Evolutionary conservation across 257 asterid species (phyloP).

Genomic region (Solanum rostratum): DNA sequence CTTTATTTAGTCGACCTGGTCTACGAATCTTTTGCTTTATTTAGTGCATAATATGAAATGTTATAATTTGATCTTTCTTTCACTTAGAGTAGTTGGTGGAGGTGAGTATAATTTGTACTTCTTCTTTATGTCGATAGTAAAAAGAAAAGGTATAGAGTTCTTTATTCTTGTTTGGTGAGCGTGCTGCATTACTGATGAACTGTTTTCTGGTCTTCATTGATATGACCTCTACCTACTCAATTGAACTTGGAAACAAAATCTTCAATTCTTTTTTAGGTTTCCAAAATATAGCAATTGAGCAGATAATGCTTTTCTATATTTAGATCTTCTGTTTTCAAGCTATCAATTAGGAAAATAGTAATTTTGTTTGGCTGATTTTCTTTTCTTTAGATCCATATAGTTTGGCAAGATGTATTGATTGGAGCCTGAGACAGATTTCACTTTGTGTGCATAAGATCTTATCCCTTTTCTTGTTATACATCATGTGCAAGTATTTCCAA

Average conservation of each 20-base stretch:
- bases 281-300: too few species aligned
- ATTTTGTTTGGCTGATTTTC: too few species aligned
- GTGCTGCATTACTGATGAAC: neutral
- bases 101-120: neutral
- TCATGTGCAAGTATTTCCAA: neutral
- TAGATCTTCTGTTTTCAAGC: too few species aligned
- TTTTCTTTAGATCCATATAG: too few species aligned
- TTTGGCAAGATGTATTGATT: too few species aligned
- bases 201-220: neutral
- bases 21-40: neutral
- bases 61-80: neutral
- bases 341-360: neutral
- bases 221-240: too few species aligned
- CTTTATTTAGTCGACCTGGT: neutral
- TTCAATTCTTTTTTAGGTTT: too few species aligned
- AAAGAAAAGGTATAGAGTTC: neutral
- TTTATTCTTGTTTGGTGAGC: neutral
- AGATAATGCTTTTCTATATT: too few species aligned
- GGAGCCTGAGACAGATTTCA: neutral
- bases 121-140: neutral
- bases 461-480: neutral
- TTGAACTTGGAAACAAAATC: too few species aligned
- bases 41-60: neutral
- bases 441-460: neutral
- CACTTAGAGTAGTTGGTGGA: neutral